Evolutionary conservation across 495 filamentous ascomycete species (phyloP).

Genomic region (Talaromyces proteolyticus): DNA sequence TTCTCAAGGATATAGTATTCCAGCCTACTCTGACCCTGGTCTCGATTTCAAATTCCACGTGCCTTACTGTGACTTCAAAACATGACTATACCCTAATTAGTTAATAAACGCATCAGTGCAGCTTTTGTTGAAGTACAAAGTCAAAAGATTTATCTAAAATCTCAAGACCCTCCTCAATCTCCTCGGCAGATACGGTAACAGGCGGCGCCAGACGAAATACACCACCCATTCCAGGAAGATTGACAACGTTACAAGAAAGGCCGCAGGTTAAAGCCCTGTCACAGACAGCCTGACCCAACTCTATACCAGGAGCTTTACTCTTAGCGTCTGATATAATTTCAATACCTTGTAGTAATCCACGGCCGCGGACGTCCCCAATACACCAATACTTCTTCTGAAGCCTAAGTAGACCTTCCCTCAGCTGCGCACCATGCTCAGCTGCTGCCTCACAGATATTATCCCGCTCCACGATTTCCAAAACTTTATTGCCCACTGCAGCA

Average conservation of each 20-base stretch:
- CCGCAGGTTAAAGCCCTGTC: constrained; percentile 41
- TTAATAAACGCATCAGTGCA: too few species aligned
- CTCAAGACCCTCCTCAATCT: constrained; percentile 40
- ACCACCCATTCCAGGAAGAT: constrained; percentile 44
- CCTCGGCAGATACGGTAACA: constrained; percentile 43
- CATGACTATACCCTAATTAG: too few species aligned
- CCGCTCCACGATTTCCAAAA: constrained; percentile 48
- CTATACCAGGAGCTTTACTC: constrained; percentile 33
- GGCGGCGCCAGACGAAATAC: constrained; percentile 53
- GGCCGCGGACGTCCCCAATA: constrained; percentile 50
- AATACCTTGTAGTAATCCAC: constrained; percentile 46
- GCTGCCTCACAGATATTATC: constrained; percentile 39
- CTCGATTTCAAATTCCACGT: too few species aligned
- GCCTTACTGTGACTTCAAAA: too few species aligned
- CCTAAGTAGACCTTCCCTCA: constrained; percentile 33
- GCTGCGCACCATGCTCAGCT: constrained; percentile 26
- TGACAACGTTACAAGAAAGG: constrained; percentile 47
- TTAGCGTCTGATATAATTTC: constrained; percentile 43
- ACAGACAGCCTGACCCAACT: constrained; percentile 40
- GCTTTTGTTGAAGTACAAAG: constrained; percentile 13
- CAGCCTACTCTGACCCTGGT: too few species aligned
- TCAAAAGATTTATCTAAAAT: constrained; percentile 43
- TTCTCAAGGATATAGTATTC: too few species aligned
- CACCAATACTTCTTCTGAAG: constrained; percentile 43
- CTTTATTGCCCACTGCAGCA: constrained; percentile 48